Conservation (phyloP, 108 stramenopile species). For the Schizochytrium sp. region DNA sequence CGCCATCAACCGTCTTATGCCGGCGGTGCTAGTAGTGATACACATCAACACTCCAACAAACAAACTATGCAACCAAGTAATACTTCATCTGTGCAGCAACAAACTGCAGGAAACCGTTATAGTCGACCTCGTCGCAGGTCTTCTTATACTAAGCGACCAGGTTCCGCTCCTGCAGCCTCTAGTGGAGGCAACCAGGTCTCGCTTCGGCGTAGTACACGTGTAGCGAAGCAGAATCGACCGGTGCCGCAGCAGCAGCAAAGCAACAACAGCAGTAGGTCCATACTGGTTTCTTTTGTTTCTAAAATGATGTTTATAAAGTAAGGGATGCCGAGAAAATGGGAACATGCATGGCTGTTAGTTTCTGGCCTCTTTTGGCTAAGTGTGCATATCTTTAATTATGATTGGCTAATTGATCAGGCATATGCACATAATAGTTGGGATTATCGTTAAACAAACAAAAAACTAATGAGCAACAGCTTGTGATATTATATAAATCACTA, state of each 20-base stretch:
- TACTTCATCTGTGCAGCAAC: not conserved
- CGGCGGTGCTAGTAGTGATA: not conserved
- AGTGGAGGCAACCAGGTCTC: constrained; percentile 13
- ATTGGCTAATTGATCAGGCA: too few species aligned
- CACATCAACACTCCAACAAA: not conserved
- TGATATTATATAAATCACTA: not conserved
- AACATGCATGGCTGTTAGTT: too few species aligned
- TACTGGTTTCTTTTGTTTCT: too few species aligned
- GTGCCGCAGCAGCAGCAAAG: not conserved
- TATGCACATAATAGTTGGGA: not conserved
- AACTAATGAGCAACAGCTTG: not conserved
- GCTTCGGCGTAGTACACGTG: constrained; percentile 2
- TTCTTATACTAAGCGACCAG: not conserved
- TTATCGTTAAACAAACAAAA: not conserved
- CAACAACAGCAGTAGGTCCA: not conserved
- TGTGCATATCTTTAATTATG: too few species aligned
- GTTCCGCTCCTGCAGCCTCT: not conserved
- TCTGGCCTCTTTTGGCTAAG: too few species aligned
- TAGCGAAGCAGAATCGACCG: not conserved
- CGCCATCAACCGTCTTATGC: not conserved
- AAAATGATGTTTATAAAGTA: too few species aligned
- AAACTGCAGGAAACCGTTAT: not conserved
- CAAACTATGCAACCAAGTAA: not conserved
- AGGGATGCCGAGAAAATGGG: too few species aligned
- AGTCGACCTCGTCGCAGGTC: constrained; percentile 1